Evolutionary conservation across 2,329 filamentous ascomycete species (phyloP).

Genomic region (Aureobasidium zeae): DNA sequence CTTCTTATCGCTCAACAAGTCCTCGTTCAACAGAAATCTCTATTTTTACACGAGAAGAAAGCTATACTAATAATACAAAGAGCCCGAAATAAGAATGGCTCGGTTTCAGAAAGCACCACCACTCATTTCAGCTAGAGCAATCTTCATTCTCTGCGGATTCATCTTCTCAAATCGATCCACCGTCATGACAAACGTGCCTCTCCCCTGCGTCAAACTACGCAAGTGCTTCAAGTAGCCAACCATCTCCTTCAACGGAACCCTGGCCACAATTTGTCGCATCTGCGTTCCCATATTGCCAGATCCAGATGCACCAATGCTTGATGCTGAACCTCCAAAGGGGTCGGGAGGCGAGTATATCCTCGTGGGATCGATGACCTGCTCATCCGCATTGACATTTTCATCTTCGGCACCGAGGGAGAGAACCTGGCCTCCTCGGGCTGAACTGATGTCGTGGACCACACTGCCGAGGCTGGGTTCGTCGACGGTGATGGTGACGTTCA

Average conservation of each 20-base stretch:
- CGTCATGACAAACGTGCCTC: conserved; percentile 68
- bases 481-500: conserved; percentile 78
- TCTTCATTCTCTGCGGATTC: conserved; percentile 50
- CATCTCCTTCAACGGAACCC: conserved; percentile 93
- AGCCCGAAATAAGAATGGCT: too few relatives aligned
- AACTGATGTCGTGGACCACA: conserved; percentile 73
- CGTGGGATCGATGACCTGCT: conserved; percentile 53
- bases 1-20: too few relatives aligned
- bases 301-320: conserved; percentile 17
- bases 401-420: conserved; percentile 56
- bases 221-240: conserved; percentile 86
- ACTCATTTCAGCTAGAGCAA: conserved; percentile 37
- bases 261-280: conserved; percentile 58
- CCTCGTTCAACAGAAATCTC: neutral
- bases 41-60: neutral
- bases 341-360: conserved; percentile 83
- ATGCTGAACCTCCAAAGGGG: conserved; percentile 51
- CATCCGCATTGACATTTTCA: conserved; percentile 14
- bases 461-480: conserved; percentile 72
- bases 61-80: neutral
- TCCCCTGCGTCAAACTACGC: conserved; percentile 76
- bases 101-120: conserved; percentile 19
- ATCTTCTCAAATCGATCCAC: conserved; percentile 64
- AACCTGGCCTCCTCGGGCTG: conserved; percentile 63
- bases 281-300: conserved; percentile 26